Conservation (phyloP, 2,329 filamentous ascomycete species). For the Rhytidhysteron rufulum region DNA sequence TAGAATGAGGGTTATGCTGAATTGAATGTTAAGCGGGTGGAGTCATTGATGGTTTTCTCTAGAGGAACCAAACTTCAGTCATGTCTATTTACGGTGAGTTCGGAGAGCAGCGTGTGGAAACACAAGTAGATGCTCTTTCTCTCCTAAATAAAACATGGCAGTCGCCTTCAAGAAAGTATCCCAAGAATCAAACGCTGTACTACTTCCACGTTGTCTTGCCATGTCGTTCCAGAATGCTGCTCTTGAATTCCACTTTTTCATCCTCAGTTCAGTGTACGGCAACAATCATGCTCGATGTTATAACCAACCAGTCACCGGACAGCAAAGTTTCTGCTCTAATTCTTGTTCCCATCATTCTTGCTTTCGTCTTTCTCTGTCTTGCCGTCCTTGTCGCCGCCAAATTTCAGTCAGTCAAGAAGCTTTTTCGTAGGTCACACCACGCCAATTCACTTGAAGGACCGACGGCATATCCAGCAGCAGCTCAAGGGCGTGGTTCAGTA, state of each 20-base stretch:
- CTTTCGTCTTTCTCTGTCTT: background rate
- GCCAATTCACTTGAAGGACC: background rate
- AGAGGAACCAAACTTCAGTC: no score
- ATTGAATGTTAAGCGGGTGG: no score
- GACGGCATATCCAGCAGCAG: background rate
- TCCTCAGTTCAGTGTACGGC: background rate
- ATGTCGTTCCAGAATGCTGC: no score
- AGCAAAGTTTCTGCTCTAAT: background rate
- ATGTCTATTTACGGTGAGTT: no score
- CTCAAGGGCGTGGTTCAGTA: background rate
- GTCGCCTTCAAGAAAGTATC: no score
- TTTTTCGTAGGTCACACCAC: background rate
- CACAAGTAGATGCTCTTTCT: background rate
- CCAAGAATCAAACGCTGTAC: no score
- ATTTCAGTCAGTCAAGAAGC: background rate
- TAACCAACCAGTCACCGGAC: background rate
- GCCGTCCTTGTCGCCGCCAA: conserved; percentile 1
- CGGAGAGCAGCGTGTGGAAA: no score
- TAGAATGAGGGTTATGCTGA: no score
- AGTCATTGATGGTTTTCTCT: no score
- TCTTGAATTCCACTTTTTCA: no score
- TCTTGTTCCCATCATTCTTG: conserved; percentile 1
- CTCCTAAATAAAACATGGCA: no score
- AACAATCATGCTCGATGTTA: background rate
- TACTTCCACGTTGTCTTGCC: no score